Evolutionary conservation across 139 green algal species (phyloP).

Genomic region (Chlorella ohadii): DNA sequence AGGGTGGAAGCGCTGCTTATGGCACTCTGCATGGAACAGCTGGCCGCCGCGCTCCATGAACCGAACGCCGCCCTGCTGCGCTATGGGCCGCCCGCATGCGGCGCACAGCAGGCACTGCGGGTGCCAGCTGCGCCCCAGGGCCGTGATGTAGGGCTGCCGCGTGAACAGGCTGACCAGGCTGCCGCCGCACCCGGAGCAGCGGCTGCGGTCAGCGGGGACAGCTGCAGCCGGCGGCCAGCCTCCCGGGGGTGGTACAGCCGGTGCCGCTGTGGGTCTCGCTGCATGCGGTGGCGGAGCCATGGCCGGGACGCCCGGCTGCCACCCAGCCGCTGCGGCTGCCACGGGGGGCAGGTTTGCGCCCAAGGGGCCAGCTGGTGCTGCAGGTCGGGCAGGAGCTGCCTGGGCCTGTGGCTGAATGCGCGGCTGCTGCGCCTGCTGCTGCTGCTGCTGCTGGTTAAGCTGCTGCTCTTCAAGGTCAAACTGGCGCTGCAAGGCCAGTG

Average conservation of each 20-base stretch:
- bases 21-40: constrained; percentile 65
- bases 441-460: background rate
- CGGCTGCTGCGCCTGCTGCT: constrained; percentile 10
- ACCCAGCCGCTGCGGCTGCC: background rate
- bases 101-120: constrained; percentile 56
- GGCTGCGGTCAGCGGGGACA: background rate
- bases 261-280: too few species aligned
- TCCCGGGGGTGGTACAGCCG: background rate
- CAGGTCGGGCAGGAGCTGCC: background rate
- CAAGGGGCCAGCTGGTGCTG: background rate
- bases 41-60: constrained; percentile 31
- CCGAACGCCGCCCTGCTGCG: background rate
- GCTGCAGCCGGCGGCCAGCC: background rate
- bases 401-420: background rate
- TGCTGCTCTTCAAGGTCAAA: background rate
- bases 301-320: background rate
- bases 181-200: constrained; percentile 55
- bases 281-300: background rate
- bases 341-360: background rate
- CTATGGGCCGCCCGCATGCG: constrained; percentile 59
- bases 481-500: constrained; percentile 4
- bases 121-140: constrained; percentile 62
- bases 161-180: constrained; percentile 1
- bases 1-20: constrained; percentile 56
- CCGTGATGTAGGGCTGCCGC: constrained; percentile 30